These are phyloP conservation scores for Stagonosporopsis vannaccii DNA, from an alignment of 2,329 filamentous ascomycete species.

Conservation along the genomic window DNA sequence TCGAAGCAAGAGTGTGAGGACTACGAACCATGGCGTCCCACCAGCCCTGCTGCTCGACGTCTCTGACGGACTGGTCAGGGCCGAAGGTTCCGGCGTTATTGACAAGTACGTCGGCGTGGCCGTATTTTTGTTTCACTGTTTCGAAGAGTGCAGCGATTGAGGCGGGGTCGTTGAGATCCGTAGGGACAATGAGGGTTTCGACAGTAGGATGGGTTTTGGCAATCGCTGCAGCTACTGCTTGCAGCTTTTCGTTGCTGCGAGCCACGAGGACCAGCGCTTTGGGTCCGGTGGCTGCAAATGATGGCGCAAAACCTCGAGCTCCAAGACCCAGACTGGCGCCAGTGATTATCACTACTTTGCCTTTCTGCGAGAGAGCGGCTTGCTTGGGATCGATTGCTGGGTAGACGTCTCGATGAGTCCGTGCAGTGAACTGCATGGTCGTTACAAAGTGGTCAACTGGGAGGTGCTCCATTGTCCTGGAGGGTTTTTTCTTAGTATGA, in stretches of 20 bases:
- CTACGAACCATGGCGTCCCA: slow-evolving; percentile 32
- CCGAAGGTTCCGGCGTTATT: slow-evolving; percentile 29
- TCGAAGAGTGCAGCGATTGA: slow-evolving; percentile 32
- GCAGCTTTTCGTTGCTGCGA: slow-evolving; percentile 37
- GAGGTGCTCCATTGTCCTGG: slow-evolving; percentile 29
- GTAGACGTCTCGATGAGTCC: slow-evolving; percentile 48
- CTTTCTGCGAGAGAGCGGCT: slow-evolving; percentile 42
- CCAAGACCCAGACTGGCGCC: slow-evolving; percentile 53
- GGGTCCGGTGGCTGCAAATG: slow-evolving; percentile 47
- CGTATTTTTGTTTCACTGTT: slow-evolving; percentile 29
- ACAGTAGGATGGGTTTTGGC: slow-evolving; percentile 38
- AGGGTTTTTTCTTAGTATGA: no score
- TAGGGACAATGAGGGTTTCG: slow-evolving; percentile 38
- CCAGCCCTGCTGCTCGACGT: slow-evolving; percentile 28
- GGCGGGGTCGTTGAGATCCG: slow-evolving; percentile 40
- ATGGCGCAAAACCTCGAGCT: slow-evolving; percentile 41
- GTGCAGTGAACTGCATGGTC: slow-evolving; percentile 23
- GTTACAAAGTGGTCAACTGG: slow-evolving; percentile 27
- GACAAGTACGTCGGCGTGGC: slow-evolving; percentile 33
- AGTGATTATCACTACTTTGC: slow-evolving; percentile 52
- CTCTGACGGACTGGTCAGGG: slow-evolving; percentile 22
- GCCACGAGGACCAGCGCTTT: slow-evolving; percentile 49
- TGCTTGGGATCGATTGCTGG: slow-evolving; percentile 50
- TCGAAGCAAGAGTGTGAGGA: no score
- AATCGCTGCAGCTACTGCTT: slow-evolving; percentile 32